Conservation (phyloP, 2,329 filamentous ascomycete genomes). For the Hirsutella thompsonii region DNA sequence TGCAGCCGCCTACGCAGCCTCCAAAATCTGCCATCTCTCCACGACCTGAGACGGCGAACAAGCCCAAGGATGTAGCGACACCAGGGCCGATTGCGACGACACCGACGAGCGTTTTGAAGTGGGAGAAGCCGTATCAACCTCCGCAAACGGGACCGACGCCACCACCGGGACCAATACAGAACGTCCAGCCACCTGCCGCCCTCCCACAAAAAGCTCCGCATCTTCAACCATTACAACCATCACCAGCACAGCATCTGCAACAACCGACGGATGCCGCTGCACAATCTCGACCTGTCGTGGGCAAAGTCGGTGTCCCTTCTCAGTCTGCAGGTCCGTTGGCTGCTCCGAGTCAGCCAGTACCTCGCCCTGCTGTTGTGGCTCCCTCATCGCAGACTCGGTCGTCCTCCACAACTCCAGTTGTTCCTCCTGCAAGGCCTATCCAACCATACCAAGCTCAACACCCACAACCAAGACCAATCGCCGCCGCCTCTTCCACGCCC, state of each 20-base stretch:
- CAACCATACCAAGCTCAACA: conserved; percentile 16
- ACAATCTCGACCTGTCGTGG: conserved; percentile 10
- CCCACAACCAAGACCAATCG: conserved; percentile 16
- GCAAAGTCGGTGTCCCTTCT: conserved; percentile 19
- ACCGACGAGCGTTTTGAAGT: conserved; percentile 19
- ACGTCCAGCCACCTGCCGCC: conserved; percentile 4
- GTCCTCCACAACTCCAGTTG: conserved; percentile 19
- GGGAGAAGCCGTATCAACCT: conserved; percentile 29
- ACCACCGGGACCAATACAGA: conserved; percentile 12
- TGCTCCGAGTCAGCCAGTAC: conserved; percentile 21
- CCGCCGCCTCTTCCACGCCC: conserved; percentile 17
- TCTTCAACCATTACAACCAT: background rate
- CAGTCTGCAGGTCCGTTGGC: conserved; percentile 22
- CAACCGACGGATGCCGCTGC: conserved; percentile 4
- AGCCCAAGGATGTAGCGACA: conserved; percentile 14
- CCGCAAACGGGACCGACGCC: conserved; percentile 13
- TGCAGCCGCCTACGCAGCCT: conserved; percentile 18
- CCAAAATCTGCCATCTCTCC: conserved; percentile 18
- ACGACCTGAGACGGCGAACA: conserved; percentile 18
- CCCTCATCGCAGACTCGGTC: conserved; percentile 15
- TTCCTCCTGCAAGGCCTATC: conserved; percentile 19
- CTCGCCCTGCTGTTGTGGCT: conserved; percentile 11
- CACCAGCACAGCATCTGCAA: conserved; percentile 6
- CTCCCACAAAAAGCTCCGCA: background rate
- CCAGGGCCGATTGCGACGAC: conserved; percentile 11